Conservation (phyloP, 345 rosid species). For the Moricandia moricandioides region DNA sequence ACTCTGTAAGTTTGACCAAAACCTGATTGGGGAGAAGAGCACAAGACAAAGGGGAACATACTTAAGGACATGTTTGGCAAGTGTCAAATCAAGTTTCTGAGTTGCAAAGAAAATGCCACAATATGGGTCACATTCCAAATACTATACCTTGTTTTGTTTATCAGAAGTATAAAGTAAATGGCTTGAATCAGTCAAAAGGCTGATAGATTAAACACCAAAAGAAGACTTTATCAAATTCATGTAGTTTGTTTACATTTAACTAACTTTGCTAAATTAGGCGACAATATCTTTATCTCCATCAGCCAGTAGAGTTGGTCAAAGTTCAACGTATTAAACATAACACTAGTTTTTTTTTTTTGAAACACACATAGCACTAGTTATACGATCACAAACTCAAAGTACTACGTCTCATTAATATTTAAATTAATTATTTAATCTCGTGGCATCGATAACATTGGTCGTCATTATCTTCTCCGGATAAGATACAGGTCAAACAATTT, state of each 20-base stretch:
- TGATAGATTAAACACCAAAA: constrained; percentile 11
- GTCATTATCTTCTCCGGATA: constrained; percentile 22
- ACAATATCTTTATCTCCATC: neutral
- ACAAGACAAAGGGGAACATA: constrained; percentile 1
- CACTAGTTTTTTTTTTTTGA: too few species aligned
- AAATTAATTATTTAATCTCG: neutral
- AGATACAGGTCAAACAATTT: constrained; percentile 7
- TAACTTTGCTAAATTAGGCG: constrained; percentile 13
- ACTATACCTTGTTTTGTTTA: neutral
- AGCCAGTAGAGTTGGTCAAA: constrained; percentile 17
- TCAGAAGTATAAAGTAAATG: neutral
- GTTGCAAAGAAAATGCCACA: constrained; percentile 26
- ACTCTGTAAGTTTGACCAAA: constrained; percentile 17
- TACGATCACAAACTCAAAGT: neutral
- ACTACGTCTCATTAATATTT: constrained; percentile 15
- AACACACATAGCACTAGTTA: neutral
- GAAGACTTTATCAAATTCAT: neutral
- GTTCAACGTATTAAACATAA: constrained; percentile 3
- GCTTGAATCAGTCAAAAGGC: neutral
- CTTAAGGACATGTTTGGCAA: constrained; percentile 30
- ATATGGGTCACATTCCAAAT: constrained; percentile 2
- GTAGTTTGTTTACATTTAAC: neutral
- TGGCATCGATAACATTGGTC: neutral
- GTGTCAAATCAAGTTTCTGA: constrained; percentile 20
- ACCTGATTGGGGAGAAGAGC: constrained; percentile 8